Evolutionary conservation across 2,329 filamentous ascomycete species (phyloP), one percentile per base, ranked within the genome.

Genomic region (Lomentospora prolificans): DNA sequence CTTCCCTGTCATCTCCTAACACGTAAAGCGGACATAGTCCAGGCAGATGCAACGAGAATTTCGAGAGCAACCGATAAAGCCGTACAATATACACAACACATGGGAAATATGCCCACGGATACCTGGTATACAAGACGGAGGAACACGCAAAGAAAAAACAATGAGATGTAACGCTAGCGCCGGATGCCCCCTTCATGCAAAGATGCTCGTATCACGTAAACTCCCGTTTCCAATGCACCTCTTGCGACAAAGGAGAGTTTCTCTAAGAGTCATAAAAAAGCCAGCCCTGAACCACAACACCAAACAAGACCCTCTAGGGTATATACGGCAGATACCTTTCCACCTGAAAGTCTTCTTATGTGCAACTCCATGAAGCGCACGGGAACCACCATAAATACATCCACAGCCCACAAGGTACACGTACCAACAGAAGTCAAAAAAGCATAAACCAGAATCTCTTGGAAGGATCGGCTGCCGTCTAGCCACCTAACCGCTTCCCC

Each of bases 401-500:
- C n/a, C n/a, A n/a, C n/a, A n/a, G n/a, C n/a, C n/a, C n/a, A n/a
- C n/a, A n/a, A n/a, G n/a, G n/a, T n/a, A n/a, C n/a, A n/a, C n/a
- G n/a, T n/a, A n/a, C n/a, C n/a, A n/a, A n/a, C n/a, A n/a, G n/a
- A n/a, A n/a, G n/a, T n/a, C n/a, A n/a, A n/a, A n/a, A n/a, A n/a
- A n/a, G n/a, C n/a, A n/a, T n/a, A n/a, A n/a, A n/a, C n/a, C n/a
- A n/a, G n/a, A n/a, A n/a, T n/a, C n/a, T n/a, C n/a, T n/a, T n/a
- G n/a, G n/a, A n/a, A n/a, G n/a, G n/a, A n/a, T n/a, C n/a, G n/a
- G n/a, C n/a, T n/a, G n/a, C n/a, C n/a, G n/a, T n/a, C n/a, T 48
- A 50, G 10, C 39, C 39, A n/a, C 50, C 39, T 24, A 41, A 30
- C 17, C 31, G 27, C 31, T 56, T 56, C n/a, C 54, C 54, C 57